phyloP scores from a whole-genome alignment of 768 basidiomycete genomes.

The Mycena metata region DNA sequence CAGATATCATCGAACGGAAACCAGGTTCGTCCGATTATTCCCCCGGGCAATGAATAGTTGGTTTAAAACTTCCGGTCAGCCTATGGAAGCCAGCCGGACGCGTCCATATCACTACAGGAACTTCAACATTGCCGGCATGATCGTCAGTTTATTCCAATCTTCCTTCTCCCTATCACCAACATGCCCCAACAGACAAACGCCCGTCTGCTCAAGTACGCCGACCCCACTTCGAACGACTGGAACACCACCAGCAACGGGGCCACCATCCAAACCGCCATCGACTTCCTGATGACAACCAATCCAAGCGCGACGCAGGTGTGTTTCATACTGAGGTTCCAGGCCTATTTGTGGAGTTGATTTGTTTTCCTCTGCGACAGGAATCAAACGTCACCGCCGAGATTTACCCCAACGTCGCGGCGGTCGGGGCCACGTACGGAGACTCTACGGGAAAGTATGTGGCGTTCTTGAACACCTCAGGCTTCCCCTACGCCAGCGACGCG shows the following conservation, averaged over 20 bases:
- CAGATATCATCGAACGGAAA: conserved; percentile 72
- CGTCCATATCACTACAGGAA: conserved; percentile 77
- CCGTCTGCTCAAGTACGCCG: conserved; percentile 61
- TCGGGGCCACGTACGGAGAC: conserved; percentile 72
- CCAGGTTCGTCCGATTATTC: conserved; percentile 54
- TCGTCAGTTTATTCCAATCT: conserved; percentile 54
- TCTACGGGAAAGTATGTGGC: conserved; percentile 64
- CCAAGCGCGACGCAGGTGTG: conserved; percentile 49
- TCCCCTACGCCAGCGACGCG: conserved; percentile 57
- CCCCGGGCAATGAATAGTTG: neutral
- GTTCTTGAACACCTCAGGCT: conserved; percentile 57
- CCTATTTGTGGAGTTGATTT: no score
- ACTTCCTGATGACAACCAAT: conserved; percentile 67
- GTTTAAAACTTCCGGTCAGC: conserved; percentile 49
- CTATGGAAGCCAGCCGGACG: conserved; percentile 71
- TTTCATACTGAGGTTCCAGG: no score
- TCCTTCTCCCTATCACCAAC: neutral
- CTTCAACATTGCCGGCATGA: conserved; percentile 79
- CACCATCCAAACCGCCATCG: conserved; percentile 71
- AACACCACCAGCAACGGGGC: conserved; percentile 62
- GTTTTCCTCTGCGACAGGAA: no score
- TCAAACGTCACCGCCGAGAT: conserved; percentile 61
- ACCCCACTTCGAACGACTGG: conserved; percentile 61
- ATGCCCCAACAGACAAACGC: conserved; percentile 63
- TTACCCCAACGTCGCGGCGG: conserved; percentile 69